Evolutionary conservation across 78 protist species (phyloP), one percentile per base, ranked within the genome.

Genomic region (Dictyostelium purpureum): DNA sequence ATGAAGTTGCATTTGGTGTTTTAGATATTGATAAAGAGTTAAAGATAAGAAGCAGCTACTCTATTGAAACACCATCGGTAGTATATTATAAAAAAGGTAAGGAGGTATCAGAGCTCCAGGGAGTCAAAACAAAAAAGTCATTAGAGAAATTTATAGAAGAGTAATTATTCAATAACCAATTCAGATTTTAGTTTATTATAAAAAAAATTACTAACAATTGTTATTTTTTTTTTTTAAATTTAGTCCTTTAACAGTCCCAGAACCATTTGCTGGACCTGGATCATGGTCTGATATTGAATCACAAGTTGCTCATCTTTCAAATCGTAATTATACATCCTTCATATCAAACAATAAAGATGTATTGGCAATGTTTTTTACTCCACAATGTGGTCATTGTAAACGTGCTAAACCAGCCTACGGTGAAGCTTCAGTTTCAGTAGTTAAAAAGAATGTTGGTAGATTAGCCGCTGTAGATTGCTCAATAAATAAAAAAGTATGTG

Each of bases 321-420:
- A 4, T 18, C 31, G 91, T 24, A 85, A 70, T 56, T 56, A 31
- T 61, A 59, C 77, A 2, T 54, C 79, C 10, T 73, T 73, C 18
- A 18, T 73, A 18, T 2, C 47, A 54, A 57, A 28, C 16, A 35
- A 57, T 45, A 42, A 70, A 54, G 45, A 70, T 7, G 56, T 21
- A 12, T 61, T 85, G 66, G 75, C 73, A 2, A 85, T 85, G 91
- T 85, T 85, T 43, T 85, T 49, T 18, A 33, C 49, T 19, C 70
- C 91, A 18, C n/a, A 47, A 1, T 85, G 91, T 85, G 80, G 81
- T 5, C 91, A 85, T 56, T 85, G 91, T 33, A 51, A 61, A 21
- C 49, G 28, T 11, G 73, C 73, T 80, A 85, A 85, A 66, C 91
- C 79, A 31, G 91, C 91, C 7, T 85, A 57, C 33, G 73, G 65